Base-by-base conservation (phyloP, 164 flowering plant genomes). In the Akebia trifoliata region DNA sequence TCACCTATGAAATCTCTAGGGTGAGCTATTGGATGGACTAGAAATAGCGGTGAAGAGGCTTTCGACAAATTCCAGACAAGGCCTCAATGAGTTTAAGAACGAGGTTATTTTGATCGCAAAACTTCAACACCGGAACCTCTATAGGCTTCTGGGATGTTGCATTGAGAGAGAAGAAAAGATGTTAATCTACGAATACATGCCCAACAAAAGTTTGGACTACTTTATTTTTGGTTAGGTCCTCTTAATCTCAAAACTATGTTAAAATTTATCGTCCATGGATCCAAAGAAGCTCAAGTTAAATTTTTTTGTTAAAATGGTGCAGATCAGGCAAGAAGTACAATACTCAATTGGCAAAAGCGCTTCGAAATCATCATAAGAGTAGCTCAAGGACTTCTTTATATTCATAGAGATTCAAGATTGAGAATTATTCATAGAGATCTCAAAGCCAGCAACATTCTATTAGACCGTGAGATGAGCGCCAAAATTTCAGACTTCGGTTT, bases 401-500 rank as follows among this genome's bases (percentile, higher is more conserved):
- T 61, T 43, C 65, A 61, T 45, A 28, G 25, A 64, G 74, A 72
- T 59, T 76, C 79, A 1, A 66, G 72, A 57, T 29, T 74, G 5
- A 52, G 72, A 53, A 60, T 74, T 10, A 64, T 74, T 11, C 77
- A 74, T 17, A 47, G 77, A 20, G 77, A 74, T 64, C 69, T 74
- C 21, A 74, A 74, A 56, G 69, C 72, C 9, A 70, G 74, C 48
- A 74, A 74, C 37, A 37, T 75, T 17, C 45, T 75, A n/a, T n/a
- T n/a, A n/a, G n/a, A n/a, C n/a, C n/a, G n/a, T n/a, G n/a, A n/a
- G n/a, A 50, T 74, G 69, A 63, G 57, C 36, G 69, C 74, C 2
- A 74, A 74, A 55, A 70, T 74, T 0, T 74, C 74, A 31, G 77
- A 74, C 32, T 70, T 69, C 44, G 76, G 76, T 8, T 4, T 72